A percentile compares a stretch with the other conserved stretches of the same genome.
Evolutionary conservation across 2,329 filamentous ascomycete genomes (phyloP).

Genomic region (Rhexocercosporidium sp.): DNA sequence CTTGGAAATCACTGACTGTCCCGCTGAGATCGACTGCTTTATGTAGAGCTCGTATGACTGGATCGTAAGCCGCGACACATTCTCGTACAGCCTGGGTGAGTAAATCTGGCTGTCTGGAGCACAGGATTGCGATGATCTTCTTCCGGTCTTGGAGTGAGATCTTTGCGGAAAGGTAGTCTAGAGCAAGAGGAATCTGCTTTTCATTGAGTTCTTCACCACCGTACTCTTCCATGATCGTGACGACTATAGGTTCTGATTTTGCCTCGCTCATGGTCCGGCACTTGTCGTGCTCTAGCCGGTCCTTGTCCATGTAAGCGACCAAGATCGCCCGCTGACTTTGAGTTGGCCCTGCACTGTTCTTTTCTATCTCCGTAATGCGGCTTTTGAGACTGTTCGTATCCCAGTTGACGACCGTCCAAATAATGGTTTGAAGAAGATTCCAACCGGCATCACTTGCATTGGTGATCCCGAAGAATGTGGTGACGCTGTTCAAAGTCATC

Average conservation of each 20-base stretch:
- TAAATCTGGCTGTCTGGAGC: constrained; percentile 71
- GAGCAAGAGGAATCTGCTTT: constrained; percentile 65
- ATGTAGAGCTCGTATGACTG: constrained; percentile 75
- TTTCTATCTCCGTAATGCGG: constrained; percentile 67
- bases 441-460: constrained; percentile 76
- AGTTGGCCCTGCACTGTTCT: constrained; percentile 59
- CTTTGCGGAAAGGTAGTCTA: constrained; percentile 74
- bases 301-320: constrained; percentile 58
- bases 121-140: constrained; percentile 69
- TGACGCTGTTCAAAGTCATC: constrained; percentile 73
- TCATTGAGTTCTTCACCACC: constrained; percentile 56
- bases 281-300: constrained; percentile 62
- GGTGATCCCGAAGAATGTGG: constrained; percentile 80
- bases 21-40: constrained; percentile 72
- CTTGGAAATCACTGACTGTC: constrained; percentile 69
- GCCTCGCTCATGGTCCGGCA: constrained; percentile 46
- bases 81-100: constrained; percentile 73
- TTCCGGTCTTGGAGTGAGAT: constrained; percentile 77
- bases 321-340: constrained; percentile 68
- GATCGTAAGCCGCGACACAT: constrained; percentile 70
- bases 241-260: constrained; percentile 63
- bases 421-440: constrained; percentile 77
- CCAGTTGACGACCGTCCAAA: constrained; percentile 74
- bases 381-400: constrained; percentile 74
- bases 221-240: constrained; percentile 60